A percentile compares a stretch with the other conserved stretches of the same genome.
phyloP scores from a whole-genome alignment of 2,329 filamentous ascomycete genomes.

The Curvularia hawaiiensis region DNA sequence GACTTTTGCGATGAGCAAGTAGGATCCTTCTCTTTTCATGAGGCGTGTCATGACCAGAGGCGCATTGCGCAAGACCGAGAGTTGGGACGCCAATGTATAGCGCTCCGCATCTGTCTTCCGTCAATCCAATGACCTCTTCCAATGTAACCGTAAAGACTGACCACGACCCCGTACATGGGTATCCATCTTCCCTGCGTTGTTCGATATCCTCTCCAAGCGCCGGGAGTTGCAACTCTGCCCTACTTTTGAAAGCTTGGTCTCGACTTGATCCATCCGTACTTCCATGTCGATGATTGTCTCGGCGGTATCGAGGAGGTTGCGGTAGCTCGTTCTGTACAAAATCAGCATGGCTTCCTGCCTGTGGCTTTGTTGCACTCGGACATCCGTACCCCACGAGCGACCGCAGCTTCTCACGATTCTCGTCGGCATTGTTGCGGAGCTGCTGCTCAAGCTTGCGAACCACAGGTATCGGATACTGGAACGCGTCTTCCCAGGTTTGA shows the following conservation, averaged over 20 bases:
- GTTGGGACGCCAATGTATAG: conserved; percentile 59
- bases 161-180: conserved; percentile 47
- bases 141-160: conserved; percentile 29
- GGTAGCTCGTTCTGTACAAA: conserved; percentile 68
- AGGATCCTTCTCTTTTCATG: conserved; percentile 57
- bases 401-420: conserved; percentile 69
- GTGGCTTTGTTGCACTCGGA: not conserved
- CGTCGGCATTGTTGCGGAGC: conserved; percentile 64
- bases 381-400: conserved; percentile 65
- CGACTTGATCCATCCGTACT: conserved; percentile 73
- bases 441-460: conserved; percentile 68
- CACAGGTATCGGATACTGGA: conserved; percentile 67
- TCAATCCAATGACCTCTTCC: conserved; percentile 21
- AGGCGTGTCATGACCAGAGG: conserved; percentile 59
- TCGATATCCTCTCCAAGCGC: conserved; percentile 68
- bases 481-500: conserved; percentile 69
- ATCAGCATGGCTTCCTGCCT: conserved; percentile 9
- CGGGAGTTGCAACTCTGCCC: conserved; percentile 77
- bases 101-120: conserved; percentile 48
- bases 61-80: conserved; percentile 63
- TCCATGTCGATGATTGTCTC: conserved; percentile 95
- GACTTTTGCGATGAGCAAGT: conserved; percentile 64
- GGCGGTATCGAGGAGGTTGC: conserved; percentile 87
- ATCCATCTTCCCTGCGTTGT: conserved; percentile 61
- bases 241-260: conserved; percentile 72